Evolutionary conservation across 225 moss, liverwort and hornwort species (phyloP).

Genomic region (Antitrichia curtipendula): DNA sequence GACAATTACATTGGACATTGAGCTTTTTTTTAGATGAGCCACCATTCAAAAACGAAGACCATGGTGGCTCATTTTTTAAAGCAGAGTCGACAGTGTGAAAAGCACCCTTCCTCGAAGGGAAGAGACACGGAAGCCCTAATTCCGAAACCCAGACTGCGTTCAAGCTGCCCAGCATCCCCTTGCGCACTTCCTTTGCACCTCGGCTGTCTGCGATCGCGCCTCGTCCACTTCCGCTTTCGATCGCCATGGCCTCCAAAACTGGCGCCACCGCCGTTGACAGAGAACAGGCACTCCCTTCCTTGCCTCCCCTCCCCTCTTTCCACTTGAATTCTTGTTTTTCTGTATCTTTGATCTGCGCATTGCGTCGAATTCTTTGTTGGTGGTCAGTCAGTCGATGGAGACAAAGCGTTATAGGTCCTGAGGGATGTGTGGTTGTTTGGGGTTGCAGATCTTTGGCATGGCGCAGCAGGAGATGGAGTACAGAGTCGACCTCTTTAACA

Average conservation of each 20-base stretch:
- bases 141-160: neutral
- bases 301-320: neutral
- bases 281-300: neutral
- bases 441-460: slow-evolving; percentile 76
- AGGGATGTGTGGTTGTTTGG: neutral
- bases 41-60: neutral
- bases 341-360: neutral
- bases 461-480: slow-evolving; percentile 99
- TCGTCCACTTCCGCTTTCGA: neutral
- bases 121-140: neutral
- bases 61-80: too few species aligned
- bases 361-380: neutral
- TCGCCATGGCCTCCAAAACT: slow-evolving; percentile 6
- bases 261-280: slow-evolving; percentile 1
- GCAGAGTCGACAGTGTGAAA: neutral
- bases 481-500: slow-evolving; percentile 91
- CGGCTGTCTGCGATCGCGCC: neutral
- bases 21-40: neutral
- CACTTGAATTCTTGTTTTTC: neutral
- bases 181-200: neutral
- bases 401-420: neutral
- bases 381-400: neutral
- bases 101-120: neutral
- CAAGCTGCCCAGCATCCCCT: neutral
- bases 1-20: neutral